These are phyloP conservation scores for Phytophthora tentaculata DNA, from an alignment of 352 stramenopile species.

Conservation along the genomic window DNA sequence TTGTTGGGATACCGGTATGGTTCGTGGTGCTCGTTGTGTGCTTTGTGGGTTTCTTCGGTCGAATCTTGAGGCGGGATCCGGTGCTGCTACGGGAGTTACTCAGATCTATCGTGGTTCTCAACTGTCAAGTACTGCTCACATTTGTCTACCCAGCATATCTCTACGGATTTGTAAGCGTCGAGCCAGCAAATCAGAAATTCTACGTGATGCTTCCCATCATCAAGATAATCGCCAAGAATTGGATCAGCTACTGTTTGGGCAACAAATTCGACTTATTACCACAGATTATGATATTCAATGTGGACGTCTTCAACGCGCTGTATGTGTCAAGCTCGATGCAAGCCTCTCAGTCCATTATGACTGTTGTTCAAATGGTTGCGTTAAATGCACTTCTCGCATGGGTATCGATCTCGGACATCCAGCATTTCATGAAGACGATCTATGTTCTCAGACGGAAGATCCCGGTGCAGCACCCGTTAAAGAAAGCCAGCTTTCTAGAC, in stretches of 20 bases:
- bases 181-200: constrained; percentile 35
- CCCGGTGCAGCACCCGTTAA: not conserved
- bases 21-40: not conserved
- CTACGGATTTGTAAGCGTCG: constrained; percentile 30
- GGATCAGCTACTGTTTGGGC: constrained; percentile 2
- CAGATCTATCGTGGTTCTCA: constrained; percentile 20
- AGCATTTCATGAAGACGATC: not conserved
- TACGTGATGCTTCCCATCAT: constrained; percentile 18
- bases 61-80: constrained; percentile 6
- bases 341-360: not conserved
- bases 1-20: not conserved
- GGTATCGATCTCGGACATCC: not conserved
- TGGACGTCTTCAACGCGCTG: constrained; percentile 1
- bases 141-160: constrained; percentile 28
- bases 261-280: not conserved
- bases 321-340: constrained; percentile 2
- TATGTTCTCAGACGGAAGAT: not conserved
- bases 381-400: not conserved
- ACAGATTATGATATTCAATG: constrained; percentile 1
- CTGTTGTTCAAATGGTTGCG: not conserved
- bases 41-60: constrained; percentile 14
- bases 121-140: constrained; percentile 35
- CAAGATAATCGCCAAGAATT: constrained; percentile 1
- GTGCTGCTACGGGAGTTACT: constrained; percentile 8
- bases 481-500: not conserved